These are phyloP conservation scores for Aegilops sharonensis DNA, from an alignment of 176 grass and related monocot genomes.

Conservation along the genomic window DNA sequence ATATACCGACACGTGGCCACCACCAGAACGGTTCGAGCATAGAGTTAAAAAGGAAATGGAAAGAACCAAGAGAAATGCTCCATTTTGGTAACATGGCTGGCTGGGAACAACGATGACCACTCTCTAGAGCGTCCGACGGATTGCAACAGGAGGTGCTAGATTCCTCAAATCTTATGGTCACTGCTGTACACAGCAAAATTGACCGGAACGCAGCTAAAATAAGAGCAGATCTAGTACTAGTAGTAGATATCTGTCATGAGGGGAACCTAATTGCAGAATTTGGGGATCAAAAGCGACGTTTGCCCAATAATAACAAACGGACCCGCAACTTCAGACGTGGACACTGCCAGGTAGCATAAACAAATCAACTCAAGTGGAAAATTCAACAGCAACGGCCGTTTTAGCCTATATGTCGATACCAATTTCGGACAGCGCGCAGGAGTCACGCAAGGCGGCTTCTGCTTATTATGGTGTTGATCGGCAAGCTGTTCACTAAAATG, in stretches of 20 bases:
- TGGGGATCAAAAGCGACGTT: neutral
- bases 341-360: neutral
- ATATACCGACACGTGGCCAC: too few species aligned
- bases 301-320: neutral
- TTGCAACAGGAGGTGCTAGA: neutral
- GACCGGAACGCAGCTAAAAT: neutral
- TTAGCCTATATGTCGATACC: neutral
- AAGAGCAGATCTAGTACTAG: neutral
- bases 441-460: neutral
- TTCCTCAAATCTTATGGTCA: neutral
- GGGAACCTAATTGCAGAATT: neutral
- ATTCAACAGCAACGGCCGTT: neutral
- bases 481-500: constrained; percentile 16
- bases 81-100: neutral
- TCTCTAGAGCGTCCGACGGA: neutral
- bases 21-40: too few species aligned
- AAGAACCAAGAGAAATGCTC: neutral
- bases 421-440: neutral
- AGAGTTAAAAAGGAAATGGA: too few species aligned
- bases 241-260: neutral
- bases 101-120: neutral
- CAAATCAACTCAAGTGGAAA: neutral
- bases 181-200: neutral
- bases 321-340: neutral
- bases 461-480: neutral